Percentiles rank a stretch among this genome's conserved stretches.
Evolutionary conservation across 192 early-diverging fungal species (phyloP).

Genomic region (Jimgerdemannia flammicorona): DNA sequence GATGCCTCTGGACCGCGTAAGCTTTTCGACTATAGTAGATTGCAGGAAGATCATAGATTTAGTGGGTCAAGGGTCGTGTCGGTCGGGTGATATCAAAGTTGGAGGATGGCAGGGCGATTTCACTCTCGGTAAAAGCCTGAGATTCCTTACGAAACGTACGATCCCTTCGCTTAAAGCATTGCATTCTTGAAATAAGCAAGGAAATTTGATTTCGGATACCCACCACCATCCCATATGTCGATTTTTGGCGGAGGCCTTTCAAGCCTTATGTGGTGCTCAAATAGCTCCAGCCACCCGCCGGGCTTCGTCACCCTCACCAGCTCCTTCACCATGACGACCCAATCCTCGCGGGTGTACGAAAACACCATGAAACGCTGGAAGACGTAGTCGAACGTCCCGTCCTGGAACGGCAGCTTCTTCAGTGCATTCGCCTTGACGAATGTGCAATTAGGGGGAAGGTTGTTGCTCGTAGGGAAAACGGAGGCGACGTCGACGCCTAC

Average conservation of each 20-base stretch:
- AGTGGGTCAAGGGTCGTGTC: no score
- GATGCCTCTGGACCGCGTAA: background rate
- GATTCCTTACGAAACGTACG: no score
- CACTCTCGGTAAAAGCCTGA: no score
- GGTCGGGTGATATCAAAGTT: no score
- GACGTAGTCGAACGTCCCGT: conserved; percentile 24
- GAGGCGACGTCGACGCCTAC: conserved; percentile 17
- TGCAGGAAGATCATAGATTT: no score
- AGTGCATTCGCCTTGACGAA: conserved; percentile 19
- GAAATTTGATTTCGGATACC: no score
- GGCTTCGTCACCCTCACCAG: conserved; percentile 15
- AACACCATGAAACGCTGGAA: conserved; percentile 17
- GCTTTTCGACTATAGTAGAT: no score
- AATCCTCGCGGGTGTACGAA: conserved; percentile 9
- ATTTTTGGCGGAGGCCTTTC: conserved; percentile 25
- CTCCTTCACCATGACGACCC: conserved; percentile 7
- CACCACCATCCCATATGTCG: background rate
- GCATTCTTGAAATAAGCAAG: no score
- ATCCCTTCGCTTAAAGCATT: no score
- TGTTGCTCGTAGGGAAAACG: conserved; percentile 13
- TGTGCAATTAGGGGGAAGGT: conserved; percentile 11
- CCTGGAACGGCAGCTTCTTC: conserved; percentile 17
- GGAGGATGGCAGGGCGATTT: no score
- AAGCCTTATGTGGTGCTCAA: conserved; percentile 19
- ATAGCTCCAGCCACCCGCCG: conserved; percentile 17